Conservation (phyloP, 179 eudicot species). For the Silene noctiflora region DNA sequence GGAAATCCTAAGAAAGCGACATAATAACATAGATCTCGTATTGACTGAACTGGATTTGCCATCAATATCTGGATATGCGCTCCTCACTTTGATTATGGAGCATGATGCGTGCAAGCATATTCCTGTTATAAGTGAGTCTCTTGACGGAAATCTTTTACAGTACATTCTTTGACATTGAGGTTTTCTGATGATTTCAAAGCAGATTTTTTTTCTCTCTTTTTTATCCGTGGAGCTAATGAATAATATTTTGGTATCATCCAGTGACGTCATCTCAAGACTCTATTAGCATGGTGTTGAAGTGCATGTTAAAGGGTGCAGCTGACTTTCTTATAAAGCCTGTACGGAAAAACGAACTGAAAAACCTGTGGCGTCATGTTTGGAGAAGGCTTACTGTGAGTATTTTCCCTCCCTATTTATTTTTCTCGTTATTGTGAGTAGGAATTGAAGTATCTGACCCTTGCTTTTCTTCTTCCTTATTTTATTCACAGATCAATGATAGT, state of each 20-base stretch:
- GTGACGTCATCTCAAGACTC: slow-evolving; percentile 70
- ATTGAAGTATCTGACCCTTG: neutral
- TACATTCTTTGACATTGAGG: neutral
- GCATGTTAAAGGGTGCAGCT: slow-evolving; percentile 61
- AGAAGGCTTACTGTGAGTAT: slow-evolving; percentile 42
- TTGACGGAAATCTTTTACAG: neutral
- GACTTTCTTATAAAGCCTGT: slow-evolving; percentile 68
- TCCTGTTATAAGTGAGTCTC: slow-evolving; percentile 55
- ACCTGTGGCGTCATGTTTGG: slow-evolving; percentile 77
- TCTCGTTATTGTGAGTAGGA: neutral
- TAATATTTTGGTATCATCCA: slow-evolving; percentile 27
- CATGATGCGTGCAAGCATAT: slow-evolving; percentile 56
- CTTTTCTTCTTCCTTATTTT: neutral
- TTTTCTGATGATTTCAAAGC: neutral
- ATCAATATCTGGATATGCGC: slow-evolving; percentile 67
- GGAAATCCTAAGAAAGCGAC: slow-evolving; percentile 53
- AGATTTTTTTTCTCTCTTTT: neutral
- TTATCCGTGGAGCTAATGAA: slow-evolving; percentile 1
- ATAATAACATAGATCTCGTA: slow-evolving; percentile 51
- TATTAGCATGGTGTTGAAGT: slow-evolving; percentile 50
- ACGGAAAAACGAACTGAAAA: slow-evolving; percentile 61
- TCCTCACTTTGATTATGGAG: slow-evolving; percentile 59
- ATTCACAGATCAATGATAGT: slow-evolving; percentile 25
- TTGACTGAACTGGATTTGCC: slow-evolving; percentile 61
- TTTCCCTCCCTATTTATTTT: neutral